Evolutionary conservation across 2,329 filamentous ascomycete species (phyloP).

Genomic region (Claviceps pusilla): DNA sequence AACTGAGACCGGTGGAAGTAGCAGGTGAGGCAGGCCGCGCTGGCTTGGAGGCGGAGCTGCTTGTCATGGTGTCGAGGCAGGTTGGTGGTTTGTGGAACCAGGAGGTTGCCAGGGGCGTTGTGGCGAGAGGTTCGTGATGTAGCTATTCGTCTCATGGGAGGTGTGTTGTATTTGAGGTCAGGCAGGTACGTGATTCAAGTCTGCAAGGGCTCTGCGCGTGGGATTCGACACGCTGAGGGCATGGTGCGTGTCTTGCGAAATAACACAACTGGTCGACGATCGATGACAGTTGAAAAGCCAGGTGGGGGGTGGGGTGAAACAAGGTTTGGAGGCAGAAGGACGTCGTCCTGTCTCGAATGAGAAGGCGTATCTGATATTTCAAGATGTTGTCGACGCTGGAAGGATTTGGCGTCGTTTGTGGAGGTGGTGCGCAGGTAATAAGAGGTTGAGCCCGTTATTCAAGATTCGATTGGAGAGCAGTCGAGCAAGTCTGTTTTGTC

Average conservation of each 20-base stretch:
- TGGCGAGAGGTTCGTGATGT: neutral
- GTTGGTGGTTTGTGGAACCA: neutral
- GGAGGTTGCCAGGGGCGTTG: conserved; percentile 6
- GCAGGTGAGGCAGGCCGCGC: conserved; percentile 15
- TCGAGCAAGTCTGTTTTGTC: neutral
- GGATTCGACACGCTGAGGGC: conserved; percentile 1
- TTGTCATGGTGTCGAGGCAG: conserved; percentile 13
- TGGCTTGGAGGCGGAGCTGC: conserved; percentile 16
- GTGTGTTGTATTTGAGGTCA: neutral
- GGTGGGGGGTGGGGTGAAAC: neutral
- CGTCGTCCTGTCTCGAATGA: neutral
- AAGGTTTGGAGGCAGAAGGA: neutral
- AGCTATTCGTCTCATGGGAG: conserved; percentile 1
- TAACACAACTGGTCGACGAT: neutral
- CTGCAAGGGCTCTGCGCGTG: conserved; percentile 1
- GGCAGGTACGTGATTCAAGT: conserved; percentile 3
- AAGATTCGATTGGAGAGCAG: neutral
- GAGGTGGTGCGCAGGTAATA: neutral
- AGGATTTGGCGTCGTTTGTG: neutral
- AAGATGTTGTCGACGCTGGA: neutral
- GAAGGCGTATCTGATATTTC: neutral
- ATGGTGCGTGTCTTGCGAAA: conserved; percentile 3
- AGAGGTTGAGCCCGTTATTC: neutral
- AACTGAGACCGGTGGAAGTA: conserved; percentile 11
- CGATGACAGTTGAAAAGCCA: neutral